A percentile compares a stretch with the other conserved stretches of the same genome.
These are phyloP conservation scores for Paraphaeosphaeria sporulosa DNA, from an alignment of 2,329 filamentous ascomycete genomes.

Conservation along the genomic window DNA sequence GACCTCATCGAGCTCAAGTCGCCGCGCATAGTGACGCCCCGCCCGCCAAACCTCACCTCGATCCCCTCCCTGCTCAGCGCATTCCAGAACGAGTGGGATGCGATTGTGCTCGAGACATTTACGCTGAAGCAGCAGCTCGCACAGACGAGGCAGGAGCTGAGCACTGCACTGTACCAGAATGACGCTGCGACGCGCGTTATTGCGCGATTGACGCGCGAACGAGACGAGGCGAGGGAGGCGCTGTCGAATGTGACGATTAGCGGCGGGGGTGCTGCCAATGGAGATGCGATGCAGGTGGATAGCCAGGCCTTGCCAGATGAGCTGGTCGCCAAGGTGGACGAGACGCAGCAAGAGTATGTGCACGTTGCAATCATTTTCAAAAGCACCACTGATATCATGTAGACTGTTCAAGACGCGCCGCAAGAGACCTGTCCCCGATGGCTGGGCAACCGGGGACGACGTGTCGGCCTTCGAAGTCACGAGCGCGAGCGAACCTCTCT, in stretches of 20 bases:
- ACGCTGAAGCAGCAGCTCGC: constrained; percentile 88
- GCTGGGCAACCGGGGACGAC: constrained; percentile 80
- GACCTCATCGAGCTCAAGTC: constrained; percentile 90
- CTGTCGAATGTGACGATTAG: constrained; percentile 84
- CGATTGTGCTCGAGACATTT: constrained; percentile 88
- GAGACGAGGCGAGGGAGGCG: constrained; percentile 90
- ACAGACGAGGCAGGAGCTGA: constrained; percentile 91
- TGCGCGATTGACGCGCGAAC: constrained; percentile 85
- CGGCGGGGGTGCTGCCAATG: constrained; percentile 60
- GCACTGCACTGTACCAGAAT: constrained; percentile 93
- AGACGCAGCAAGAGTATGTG: constrained; percentile 79
- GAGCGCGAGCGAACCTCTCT: constrained; percentile 64
- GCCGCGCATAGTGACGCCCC: constrained; percentile 81
- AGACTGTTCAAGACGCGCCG: constrained; percentile 88
- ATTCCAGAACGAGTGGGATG: constrained; percentile 99
- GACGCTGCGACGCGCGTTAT: constrained; percentile 97
- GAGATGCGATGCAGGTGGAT: constrained; percentile 94
- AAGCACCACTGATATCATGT: constrained; percentile 32
- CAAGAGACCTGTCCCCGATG: constrained; percentile 85
- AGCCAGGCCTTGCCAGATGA: constrained; percentile 76
- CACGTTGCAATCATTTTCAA: not conserved
- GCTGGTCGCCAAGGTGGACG: constrained; percentile 76
- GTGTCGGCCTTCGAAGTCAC: constrained; percentile 67
- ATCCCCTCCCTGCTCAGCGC: constrained; percentile 92
- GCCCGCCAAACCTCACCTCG: constrained; percentile 92